phyloP scores from a whole-genome alignment of 2,329 filamentous ascomycete genomes.

The Cercospora sojina region DNA sequence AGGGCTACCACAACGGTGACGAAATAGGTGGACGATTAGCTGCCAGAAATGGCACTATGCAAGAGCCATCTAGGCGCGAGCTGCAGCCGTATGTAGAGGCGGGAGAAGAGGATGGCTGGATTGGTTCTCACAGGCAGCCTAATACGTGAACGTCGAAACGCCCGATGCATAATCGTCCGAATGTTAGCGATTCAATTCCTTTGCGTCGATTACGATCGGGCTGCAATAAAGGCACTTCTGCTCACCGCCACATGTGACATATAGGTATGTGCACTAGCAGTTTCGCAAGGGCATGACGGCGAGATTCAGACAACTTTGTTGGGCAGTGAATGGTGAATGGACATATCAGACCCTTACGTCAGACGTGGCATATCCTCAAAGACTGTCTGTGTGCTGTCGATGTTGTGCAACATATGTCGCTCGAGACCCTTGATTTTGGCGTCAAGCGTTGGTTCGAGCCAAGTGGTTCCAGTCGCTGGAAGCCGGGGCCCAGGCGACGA shows the following conservation, averaged over 20 bases:
- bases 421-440: background rate
- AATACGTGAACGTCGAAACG: background rate
- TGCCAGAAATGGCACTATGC: constrained; percentile 23
- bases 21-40: constrained; percentile 4
- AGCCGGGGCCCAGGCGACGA: constrained; percentile 2
- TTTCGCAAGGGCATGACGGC: background rate
- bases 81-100: constrained; percentile 33
- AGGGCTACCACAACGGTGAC: background rate
- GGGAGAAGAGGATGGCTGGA: constrained; percentile 19
- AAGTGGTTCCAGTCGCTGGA: constrained; percentile 11
- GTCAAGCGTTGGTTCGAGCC: constrained; percentile 4
- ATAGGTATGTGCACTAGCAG: background rate
- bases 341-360: background rate
- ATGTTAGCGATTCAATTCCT: background rate
- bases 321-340: background rate
- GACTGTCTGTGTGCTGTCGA: background rate
- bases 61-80: constrained; percentile 20
- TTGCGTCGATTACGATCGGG: background rate
- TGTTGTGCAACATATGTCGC: background rate
- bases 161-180: background rate
- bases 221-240: background rate
- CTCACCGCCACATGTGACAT: constrained; percentile 16
- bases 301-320: background rate
- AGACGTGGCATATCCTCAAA: background rate
- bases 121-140: background rate